Evolutionary conservation across 441 rosid species (phyloP), one percentile per base, ranked within the genome.

Genomic region (Gossypium schwendimanii): DNA sequence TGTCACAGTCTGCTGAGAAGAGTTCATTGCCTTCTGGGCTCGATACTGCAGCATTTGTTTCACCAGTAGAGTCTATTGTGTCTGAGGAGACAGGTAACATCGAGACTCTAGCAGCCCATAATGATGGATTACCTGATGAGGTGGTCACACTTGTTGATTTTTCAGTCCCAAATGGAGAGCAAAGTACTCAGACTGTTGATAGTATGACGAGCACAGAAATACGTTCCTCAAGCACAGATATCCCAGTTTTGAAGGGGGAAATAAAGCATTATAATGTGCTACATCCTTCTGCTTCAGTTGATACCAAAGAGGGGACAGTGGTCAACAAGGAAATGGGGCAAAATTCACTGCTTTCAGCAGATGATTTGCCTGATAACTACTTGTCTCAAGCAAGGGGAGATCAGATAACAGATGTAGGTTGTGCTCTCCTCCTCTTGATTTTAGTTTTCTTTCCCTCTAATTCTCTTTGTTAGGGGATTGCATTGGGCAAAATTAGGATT

Each of bases 391-490:
- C 82, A 73, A 84, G 81, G 85, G 94, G 80, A 70, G 87, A 88
- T 85, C 93, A 87, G 92, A 89, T 91, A 87, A 85, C 88, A 73
- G 88, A 86, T 88, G 88, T 89, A 90, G 89, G 96, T 91, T 88
- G 87, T 89, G 81, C 87, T 85, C 88, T 88, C 81, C 80, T 81
- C 84, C 83, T 80, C 87, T 84, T 63, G 62, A 59, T 70, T 41
- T 67, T 73, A 1, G 36, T 80, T 70, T 76, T 14, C 15, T 6
- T 64, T 26, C 53, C 17, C 73, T 33, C 55, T 33, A 63, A 72
- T 12, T 57, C n/a, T 66, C 21, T 75, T 54, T 69, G 24, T 50
- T 55, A 47, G 74, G 77, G 77, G 58, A 26, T 74, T 44, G 69
- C 71, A 26, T 58, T 21, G 72, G 77, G 76, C 23, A 7, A 77